Evolutionary conservation across 805 yeast species (phyloP), one percentile per base, ranked within the genome.

Genomic region (Starmerella etchellsii): DNA sequence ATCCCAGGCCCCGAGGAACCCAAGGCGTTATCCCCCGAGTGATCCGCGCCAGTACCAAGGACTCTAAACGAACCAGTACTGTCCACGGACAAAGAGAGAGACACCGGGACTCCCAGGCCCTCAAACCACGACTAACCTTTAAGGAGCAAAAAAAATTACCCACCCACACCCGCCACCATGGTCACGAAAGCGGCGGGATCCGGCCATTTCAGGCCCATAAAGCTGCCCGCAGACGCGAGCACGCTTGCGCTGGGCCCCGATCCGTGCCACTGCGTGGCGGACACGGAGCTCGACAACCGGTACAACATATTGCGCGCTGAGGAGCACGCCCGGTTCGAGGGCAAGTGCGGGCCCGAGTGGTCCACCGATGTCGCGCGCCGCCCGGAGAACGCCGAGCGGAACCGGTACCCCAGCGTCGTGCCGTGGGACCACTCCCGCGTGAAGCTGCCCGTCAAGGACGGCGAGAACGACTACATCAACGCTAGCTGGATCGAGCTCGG

Each of bases 401-500:
- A 80, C 50, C 60, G 87, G 39, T 80, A 80, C 54, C 52, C 66
- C 4, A 74, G 78, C 52, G 71, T 80, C 10, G 57, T 74, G 32
- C 84, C 91, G 0, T 81, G 69, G 64, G 83, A 80, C 51, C 61
- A 64, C 41, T 74, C 70, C 31, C 56, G 83, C 28, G 77, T 76
- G 2, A 56, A 53, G 26, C 57, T 76, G 27, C 59, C 60, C 14
- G 61, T 54, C 4, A 34, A 31, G 7, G 51, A 43, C 13, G 50
- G 49, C 7, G 54, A 39, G 15, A 55, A 58, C 43, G 82, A 78
- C 56, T 87, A 87, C 58, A 83, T 87, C 52, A 87, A 87, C 61
- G 98, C 97, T 0, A 82, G 87, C 20, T 80, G 82, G 61, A 60
- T 82, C 50, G 54, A 68, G 54, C 51, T 66, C 58, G 51, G 67